These are phyloP conservation scores for Nigrospora oryzae DNA, from an alignment of 2,329 filamentous ascomycete species.

Conservation along the genomic window DNA sequence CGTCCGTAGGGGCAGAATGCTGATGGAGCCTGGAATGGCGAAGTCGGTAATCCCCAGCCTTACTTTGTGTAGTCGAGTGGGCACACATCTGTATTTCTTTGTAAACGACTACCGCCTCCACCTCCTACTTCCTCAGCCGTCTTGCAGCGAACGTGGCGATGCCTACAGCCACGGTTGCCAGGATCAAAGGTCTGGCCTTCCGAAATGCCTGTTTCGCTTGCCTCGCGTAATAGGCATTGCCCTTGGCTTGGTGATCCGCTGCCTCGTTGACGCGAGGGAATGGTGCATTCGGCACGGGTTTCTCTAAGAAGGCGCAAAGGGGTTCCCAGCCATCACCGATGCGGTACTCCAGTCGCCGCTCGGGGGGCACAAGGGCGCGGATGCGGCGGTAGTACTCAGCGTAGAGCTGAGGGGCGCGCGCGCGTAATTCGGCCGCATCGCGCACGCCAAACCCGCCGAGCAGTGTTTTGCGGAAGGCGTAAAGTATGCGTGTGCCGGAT, in stretches of 20 bases:
- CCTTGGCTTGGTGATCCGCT: not conserved
- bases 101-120: no score
- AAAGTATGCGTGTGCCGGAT: slow-evolving; percentile 2
- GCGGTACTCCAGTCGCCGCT: slow-evolving; percentile 11
- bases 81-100: no score
- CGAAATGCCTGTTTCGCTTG: no score
- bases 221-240: no score
- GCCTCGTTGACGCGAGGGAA: slow-evolving; percentile 7
- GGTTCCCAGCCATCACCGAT: slow-evolving; percentile 14
- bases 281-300: slow-evolving; percentile 6
- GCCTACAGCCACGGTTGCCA: no score
- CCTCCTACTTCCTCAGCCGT: no score
- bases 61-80: no score
- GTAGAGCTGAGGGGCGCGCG: slow-evolving; percentile 25
- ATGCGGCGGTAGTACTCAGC: slow-evolving; percentile 9
- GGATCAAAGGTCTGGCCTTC: no score
- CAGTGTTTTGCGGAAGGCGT: slow-evolving; percentile 2
- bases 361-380: slow-evolving; percentile 6
- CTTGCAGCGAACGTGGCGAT: no score
- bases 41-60: no score
- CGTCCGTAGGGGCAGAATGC: no score
- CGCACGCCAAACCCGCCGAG: slow-evolving; percentile 3
- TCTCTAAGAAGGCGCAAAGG: slow-evolving; percentile 13
- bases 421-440: slow-evolving; percentile 56
- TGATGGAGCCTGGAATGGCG: no score